Percentiles rank a stretch among this genome's conserved stretches.
Evolutionary conservation across 2,329 filamentous ascomycete species (phyloP).

Genomic region (Simplicillium aogashimaense): DNA sequence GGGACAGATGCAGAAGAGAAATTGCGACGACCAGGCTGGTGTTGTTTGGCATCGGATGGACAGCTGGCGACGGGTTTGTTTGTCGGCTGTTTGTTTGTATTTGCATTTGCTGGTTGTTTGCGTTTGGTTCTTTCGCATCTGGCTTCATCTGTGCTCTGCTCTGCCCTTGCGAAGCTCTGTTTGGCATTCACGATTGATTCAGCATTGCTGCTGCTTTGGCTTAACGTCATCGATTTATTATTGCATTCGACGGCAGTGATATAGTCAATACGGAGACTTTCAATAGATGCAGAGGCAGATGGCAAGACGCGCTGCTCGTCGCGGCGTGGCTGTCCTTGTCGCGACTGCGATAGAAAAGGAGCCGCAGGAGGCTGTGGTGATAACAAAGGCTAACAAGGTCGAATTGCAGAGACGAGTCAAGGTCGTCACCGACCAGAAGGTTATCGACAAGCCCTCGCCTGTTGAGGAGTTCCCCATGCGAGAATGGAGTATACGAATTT

Average conservation of each 20-base stretch:
- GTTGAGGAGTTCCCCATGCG: slow-evolving; percentile 88
- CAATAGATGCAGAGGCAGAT: not conserved
- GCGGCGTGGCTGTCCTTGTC: not conserved
- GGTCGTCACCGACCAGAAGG: slow-evolving; percentile 83
- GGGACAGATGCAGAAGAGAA: too few species aligned
- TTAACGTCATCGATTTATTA: too few species aligned
- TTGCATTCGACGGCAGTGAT: too few species aligned
- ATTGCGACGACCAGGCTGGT: too few species aligned
- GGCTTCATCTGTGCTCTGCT: not conserved
- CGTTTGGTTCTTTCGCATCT: not conserved
- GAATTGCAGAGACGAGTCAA: slow-evolving; percentile 71
- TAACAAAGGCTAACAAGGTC: slow-evolving; percentile 14
- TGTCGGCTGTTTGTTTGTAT: not conserved
- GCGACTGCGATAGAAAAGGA: slow-evolving; percentile 1
- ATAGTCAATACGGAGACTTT: too few species aligned
- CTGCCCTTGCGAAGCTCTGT: not conserved
- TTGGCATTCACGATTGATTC: too few species aligned
- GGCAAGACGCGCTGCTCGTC: not conserved
- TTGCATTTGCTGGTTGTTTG: slow-evolving; percentile 9
- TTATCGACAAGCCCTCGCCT: slow-evolving; percentile 72
- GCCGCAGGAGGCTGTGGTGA: not conserved
- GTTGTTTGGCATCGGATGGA: too few species aligned
- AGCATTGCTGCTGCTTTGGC: too few species aligned
- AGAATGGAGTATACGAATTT: slow-evolving; percentile 81
- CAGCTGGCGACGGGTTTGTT: slow-evolving; percentile 1